A percentile compares a stretch with the other conserved stretches of the same genome.
These are phyloP conservation scores for Xylaria telfairii DNA, from an alignment of 495 filamentous ascomycete species.

Conservation along the genomic window DNA sequence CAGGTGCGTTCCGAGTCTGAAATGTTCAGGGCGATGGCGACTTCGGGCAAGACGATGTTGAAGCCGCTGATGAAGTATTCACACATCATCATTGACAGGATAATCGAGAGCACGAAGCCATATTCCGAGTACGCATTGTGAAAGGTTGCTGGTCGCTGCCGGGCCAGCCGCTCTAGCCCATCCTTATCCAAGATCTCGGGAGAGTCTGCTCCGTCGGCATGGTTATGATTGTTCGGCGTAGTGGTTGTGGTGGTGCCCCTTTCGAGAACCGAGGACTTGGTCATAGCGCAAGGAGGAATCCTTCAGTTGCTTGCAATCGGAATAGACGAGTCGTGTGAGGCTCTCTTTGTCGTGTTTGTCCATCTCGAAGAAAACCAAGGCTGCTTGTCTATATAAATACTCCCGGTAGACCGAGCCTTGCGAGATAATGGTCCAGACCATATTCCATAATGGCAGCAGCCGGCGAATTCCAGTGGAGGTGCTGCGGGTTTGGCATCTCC, in stretches of 20 bases:
- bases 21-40: conserved; percentile 68
- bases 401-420: background rate
- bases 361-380: background rate
- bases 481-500: background rate
- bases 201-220: conserved; percentile 23
- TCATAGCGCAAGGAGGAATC: conserved; percentile 15
- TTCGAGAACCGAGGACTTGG: conserved; percentile 18
- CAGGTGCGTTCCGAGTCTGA: conserved; percentile 70
- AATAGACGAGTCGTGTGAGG: background rate
- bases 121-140: conserved; percentile 64
- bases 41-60: conserved; percentile 76
- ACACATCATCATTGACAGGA: conserved; percentile 75
- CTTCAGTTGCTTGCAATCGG: background rate
- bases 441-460: conserved; percentile 1
- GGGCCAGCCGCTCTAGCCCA: conserved; percentile 71
- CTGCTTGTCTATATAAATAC: background rate
- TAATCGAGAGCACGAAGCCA: conserved; percentile 73
- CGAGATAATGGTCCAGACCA: background rate
- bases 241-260: background rate
- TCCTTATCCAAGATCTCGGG: conserved; percentile 26
- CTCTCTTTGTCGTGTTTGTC: background rate
- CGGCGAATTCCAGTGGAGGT: background rate
- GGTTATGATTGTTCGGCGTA: background rate
- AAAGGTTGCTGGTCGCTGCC: conserved; percentile 73
- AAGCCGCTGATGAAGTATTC: conserved; percentile 90